These are phyloP conservation scores for Cryptosporidium baileyi DNA, from an alignment of 169 alveolate species.

Conservation along the genomic window DNA sequence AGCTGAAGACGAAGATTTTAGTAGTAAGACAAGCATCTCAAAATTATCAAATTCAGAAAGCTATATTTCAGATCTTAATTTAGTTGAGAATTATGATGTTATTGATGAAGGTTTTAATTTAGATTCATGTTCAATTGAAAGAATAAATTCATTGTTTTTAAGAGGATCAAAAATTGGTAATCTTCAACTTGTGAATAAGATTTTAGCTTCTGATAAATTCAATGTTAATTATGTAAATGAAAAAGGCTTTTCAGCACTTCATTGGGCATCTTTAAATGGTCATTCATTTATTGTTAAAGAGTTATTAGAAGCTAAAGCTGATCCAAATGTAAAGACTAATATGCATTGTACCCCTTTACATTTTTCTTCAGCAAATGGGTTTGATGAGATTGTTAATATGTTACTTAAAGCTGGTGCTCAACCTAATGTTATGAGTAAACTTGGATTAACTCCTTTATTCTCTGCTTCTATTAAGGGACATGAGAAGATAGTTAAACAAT, in stretches of 20 bases:
- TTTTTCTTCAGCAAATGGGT: slow-evolving; percentile 30
- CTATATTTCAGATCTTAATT: background rate
- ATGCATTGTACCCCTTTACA: slow-evolving; percentile 68
- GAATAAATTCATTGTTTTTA: slow-evolving; percentile 19
- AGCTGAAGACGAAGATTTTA: background rate
- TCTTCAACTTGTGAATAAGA: slow-evolving; percentile 2
- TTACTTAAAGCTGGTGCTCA: slow-evolving; percentile 33
- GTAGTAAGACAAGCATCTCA: background rate
- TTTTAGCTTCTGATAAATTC: slow-evolving; percentile 4
- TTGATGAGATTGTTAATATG: slow-evolving; percentile 33
- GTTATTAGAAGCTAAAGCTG: slow-evolving; percentile 11
- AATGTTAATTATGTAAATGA: slow-evolving; percentile 23
- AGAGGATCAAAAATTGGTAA: slow-evolving; percentile 44
- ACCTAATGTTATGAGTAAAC: background rate
- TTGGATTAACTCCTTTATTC: slow-evolving; percentile 34
- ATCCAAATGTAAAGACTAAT: slow-evolving; percentile 23
- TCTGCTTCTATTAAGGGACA: slow-evolving; percentile 49
- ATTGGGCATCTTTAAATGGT: slow-evolving; percentile 64
- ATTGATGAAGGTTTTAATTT: background rate
- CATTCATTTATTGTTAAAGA: slow-evolving; percentile 27
- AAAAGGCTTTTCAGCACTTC: slow-evolving; percentile 57
- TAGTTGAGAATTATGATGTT: background rate
- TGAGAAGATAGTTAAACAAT: slow-evolving; percentile 2
- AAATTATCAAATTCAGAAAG: background rate
- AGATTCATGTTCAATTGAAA: slow-evolving; percentile 16